phyloP scores from a whole-genome alignment of 2,329 filamentous ascomycete species.

The Alternaria longipes region DNA sequence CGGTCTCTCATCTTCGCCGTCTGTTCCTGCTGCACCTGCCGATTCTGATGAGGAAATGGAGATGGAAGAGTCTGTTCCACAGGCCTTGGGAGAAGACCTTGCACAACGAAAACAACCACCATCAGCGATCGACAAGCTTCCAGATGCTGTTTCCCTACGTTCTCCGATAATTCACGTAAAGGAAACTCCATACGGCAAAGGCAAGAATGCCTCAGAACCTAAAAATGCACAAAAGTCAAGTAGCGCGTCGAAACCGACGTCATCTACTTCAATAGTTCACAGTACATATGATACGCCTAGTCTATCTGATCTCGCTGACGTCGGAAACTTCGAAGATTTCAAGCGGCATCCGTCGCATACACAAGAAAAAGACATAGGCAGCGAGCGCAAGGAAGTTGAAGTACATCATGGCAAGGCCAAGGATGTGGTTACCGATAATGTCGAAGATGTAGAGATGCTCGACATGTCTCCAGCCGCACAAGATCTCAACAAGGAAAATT shows the following conservation, averaged over 20 bases:
- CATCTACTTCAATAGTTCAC: constrained; percentile 38
- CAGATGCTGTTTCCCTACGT: background rate
- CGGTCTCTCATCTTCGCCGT: constrained; percentile 32
- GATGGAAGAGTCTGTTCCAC: constrained; percentile 40
- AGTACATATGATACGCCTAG: constrained; percentile 36
- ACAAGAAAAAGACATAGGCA: background rate
- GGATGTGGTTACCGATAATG: too few relatives aligned
- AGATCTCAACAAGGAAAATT: background rate
- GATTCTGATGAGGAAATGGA: constrained; percentile 44
- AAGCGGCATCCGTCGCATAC: background rate
- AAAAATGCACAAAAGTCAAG: constrained; percentile 23
- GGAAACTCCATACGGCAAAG: constrained; percentile 41
- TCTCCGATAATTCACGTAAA: constrained; percentile 37
- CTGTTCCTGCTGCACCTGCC: background rate
- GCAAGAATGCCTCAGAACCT: constrained; percentile 19
- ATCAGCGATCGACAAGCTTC: background rate
- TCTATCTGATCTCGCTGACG: constrained; percentile 5
- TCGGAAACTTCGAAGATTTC: background rate
- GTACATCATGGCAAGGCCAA: background rate
- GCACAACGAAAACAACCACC: background rate
- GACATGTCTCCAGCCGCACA: background rate
- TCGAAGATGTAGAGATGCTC: background rate
- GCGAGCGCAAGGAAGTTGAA: background rate
- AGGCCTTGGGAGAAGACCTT: constrained; percentile 38
- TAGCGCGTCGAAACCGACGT: constrained; percentile 25